Conservation (phyloP, 2,329 filamentous ascomycete species). For the Hypoxylon sp. region DNA sequence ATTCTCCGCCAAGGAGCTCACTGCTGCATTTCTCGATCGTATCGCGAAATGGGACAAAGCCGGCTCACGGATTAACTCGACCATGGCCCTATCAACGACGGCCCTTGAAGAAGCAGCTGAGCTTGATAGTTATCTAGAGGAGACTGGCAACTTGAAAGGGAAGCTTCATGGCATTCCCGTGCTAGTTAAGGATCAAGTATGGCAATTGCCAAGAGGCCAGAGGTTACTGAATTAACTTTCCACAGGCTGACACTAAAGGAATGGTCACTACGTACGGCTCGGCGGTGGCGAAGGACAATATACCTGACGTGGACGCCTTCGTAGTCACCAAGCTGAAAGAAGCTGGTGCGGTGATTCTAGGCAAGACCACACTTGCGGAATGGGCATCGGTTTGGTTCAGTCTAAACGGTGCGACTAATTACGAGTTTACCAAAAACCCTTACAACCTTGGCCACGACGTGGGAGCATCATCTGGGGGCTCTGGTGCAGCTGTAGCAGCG, state of each 20-base stretch:
- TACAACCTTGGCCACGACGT: conserved; percentile 44
- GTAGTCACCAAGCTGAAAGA: conserved; percentile 41
- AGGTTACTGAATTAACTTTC: background rate
- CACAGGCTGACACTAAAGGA: conserved; percentile 44
- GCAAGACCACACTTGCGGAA: conserved; percentile 46
- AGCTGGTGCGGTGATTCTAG: conserved; percentile 46
- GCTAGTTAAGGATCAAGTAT: conserved; percentile 45
- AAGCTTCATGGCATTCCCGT: conserved; percentile 45
- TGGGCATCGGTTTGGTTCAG: conserved; percentile 46
- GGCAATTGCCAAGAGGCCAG: background rate
- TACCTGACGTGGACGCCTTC: conserved; percentile 42
- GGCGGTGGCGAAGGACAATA: conserved; percentile 27
- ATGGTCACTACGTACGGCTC: conserved; percentile 46
- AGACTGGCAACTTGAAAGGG: conserved; percentile 39
- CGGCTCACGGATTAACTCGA: conserved; percentile 44
- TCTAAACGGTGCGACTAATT: conserved; percentile 36
- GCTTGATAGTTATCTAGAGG: conserved; percentile 35
- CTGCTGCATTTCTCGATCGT: conserved; percentile 34
- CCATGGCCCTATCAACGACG: conserved; percentile 40
- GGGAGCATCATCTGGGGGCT: conserved; percentile 43
- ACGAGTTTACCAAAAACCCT: conserved; percentile 45
- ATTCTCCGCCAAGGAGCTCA: conserved; percentile 38
- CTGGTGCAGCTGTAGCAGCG: conserved; percentile 43
- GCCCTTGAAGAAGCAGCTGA: conserved; percentile 42
- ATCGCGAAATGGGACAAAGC: conserved; percentile 43